A percentile compares a stretch with the other conserved stretches of the same genome.
Evolutionary conservation across 1,139 yeast genomes (phyloP).

Genomic region (Candida tunisiensis): DNA sequence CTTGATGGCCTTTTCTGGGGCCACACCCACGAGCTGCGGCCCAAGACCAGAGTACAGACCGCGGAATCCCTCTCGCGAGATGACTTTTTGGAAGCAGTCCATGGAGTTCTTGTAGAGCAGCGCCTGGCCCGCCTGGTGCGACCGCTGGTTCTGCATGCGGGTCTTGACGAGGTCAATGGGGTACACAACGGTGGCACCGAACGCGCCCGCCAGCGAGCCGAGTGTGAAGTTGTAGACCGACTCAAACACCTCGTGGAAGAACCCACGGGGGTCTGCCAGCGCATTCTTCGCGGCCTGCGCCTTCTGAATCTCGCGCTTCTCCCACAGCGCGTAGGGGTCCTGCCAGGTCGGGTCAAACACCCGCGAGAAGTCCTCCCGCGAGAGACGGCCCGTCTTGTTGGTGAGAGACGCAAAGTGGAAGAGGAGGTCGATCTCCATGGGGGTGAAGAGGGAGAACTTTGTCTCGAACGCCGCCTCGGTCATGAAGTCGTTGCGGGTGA

Average conservation of each 20-base stretch:
- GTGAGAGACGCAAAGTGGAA: constrained; percentile 25
- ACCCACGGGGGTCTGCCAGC: constrained; percentile 20
- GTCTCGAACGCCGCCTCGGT: constrained; percentile 24
- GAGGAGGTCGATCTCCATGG: constrained; percentile 26
- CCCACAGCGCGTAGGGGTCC: constrained; percentile 20
- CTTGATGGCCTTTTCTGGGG: constrained; percentile 96
- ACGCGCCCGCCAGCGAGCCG: constrained; percentile 94
- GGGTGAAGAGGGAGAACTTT: constrained; percentile 25
- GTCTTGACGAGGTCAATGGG: constrained; percentile 96
- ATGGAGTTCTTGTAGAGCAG: constrained; percentile 56
- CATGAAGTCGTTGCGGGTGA: constrained; percentile 22
- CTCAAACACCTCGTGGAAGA: constrained; percentile 41
- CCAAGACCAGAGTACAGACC: constrained; percentile 92
- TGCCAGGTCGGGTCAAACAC: constrained; percentile 30
- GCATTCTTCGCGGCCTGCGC: constrained; percentile 26
- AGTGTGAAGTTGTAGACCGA: constrained; percentile 76
- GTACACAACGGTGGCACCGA: constrained; percentile 96
- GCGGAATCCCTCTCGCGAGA: constrained; percentile 60
- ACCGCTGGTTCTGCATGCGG: constrained; percentile 92
- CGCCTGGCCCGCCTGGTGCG: constrained; percentile 33
- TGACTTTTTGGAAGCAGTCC: constrained; percentile 73
- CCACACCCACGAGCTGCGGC: constrained; percentile 92
- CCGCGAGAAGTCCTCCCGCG: constrained; percentile 22
- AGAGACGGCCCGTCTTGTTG: constrained; percentile 19
- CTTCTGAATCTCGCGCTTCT: constrained; percentile 16